These are phyloP conservation scores for Monosporascus ibericus DNA, from an alignment of 2,329 filamentous ascomycete species.

Conservation along the genomic window DNA sequence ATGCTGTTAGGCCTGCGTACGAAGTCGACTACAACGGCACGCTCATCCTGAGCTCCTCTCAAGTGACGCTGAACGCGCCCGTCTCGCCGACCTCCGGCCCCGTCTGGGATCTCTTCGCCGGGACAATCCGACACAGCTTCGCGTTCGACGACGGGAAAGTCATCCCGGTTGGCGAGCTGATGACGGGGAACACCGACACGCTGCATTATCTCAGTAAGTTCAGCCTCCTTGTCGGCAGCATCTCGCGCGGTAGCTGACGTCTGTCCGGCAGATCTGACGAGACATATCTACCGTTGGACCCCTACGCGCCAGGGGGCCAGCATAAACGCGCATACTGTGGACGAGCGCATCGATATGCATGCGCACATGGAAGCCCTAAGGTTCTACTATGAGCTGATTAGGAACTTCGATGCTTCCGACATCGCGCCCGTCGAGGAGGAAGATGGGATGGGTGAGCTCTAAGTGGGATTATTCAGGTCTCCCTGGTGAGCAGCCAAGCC, in stretches of 20 bases:
- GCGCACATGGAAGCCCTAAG: constrained; percentile 30
- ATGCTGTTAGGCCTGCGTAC: constrained; percentile 22
- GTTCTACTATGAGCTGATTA: constrained; percentile 32
- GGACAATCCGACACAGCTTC: constrained; percentile 29
- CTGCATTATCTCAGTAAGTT: constrained; percentile 30
- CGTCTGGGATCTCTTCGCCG: constrained; percentile 27
- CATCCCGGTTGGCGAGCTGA: constrained; percentile 29
- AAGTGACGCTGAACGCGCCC: constrained; percentile 28
- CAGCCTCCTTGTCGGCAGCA: background rate
- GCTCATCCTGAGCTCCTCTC: constrained; percentile 28
- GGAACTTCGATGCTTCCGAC: constrained; percentile 29
- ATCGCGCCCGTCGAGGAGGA: constrained; percentile 7
- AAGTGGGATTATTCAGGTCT: background rate
- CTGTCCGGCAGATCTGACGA: constrained; percentile 21
- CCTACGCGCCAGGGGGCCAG: constrained; percentile 28
- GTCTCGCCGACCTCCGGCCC: constrained; percentile 28
- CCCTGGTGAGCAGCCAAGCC: too few relatives aligned
- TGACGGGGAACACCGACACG: constrained; percentile 32
- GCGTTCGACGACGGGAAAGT: constrained; percentile 28
- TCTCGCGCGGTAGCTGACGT: constrained; percentile 1
- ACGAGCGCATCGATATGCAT: constrained; percentile 33
- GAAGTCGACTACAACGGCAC: constrained; percentile 35
- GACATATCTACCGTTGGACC: constrained; percentile 33
- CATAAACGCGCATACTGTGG: constrained; percentile 30
- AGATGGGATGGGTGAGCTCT: constrained; percentile 13